phyloP scores from a whole-genome alignment of 1,284 basidiomycete species.

The Leccinum subrobustum region DNA sequence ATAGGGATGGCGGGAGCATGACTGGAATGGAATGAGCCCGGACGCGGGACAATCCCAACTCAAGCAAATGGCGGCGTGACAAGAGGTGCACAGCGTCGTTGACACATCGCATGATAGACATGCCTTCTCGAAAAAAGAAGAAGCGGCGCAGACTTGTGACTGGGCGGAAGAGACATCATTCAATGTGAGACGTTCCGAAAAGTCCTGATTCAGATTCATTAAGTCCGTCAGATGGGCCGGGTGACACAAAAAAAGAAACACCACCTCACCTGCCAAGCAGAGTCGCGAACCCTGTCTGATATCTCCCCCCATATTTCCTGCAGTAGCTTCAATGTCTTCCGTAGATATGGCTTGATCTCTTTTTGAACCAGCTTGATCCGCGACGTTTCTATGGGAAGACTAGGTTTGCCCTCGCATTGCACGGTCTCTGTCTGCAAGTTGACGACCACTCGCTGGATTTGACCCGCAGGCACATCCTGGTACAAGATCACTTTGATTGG shows the following conservation, averaged over 20 bases:
- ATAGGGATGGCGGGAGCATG: not conserved
- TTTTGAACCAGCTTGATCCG: not conserved
- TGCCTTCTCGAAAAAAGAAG: not conserved
- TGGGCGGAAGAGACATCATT: not conserved
- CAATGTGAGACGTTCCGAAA: not conserved
- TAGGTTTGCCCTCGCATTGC: not conserved
- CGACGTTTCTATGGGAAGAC: not conserved
- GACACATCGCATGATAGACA: slow-evolving; percentile 18
- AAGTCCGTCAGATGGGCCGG: no score
- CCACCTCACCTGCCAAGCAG: not conserved
- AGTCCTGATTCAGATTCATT: not conserved
- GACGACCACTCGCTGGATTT: not conserved
- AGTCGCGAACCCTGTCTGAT: not conserved
- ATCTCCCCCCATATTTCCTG: not conserved
- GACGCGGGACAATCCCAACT: slow-evolving; percentile 21
- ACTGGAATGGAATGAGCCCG: slow-evolving; percentile 13
- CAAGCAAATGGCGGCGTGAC: slow-evolving; percentile 18
- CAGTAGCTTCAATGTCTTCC: not conserved
- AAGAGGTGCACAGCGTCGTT: slow-evolving; percentile 14
- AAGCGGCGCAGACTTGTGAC: not conserved
- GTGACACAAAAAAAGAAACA: not conserved
- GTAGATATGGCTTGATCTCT: not conserved
- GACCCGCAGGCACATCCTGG: not conserved
- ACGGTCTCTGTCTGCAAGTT: not conserved
- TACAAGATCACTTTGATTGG: not conserved